phyloP scores from a whole-genome alignment of 2,329 filamentous ascomycete species.

The Elsinoe ampelina region DNA sequence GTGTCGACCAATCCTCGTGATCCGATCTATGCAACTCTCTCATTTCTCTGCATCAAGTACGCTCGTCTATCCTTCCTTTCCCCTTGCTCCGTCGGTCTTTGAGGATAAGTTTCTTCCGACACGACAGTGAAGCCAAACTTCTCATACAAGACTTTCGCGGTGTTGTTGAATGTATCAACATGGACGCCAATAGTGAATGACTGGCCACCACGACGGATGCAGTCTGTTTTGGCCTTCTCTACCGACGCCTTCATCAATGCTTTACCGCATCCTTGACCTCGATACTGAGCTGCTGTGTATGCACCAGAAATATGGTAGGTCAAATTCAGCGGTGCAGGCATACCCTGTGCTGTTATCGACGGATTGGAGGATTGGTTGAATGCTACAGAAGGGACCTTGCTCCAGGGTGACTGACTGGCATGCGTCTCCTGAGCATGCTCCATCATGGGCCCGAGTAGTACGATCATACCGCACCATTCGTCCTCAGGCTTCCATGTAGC shows the following conservation, averaged over 20 bases:
- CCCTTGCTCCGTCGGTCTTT: slow-evolving; percentile 15
- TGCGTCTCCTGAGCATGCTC: background rate
- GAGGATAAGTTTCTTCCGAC: slow-evolving; percentile 20
- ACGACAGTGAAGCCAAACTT: slow-evolving; percentile 22
- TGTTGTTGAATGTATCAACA: slow-evolving; percentile 19
- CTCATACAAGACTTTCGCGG: slow-evolving; percentile 22
- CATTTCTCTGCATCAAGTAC: slow-evolving; percentile 19
- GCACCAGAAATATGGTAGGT: slow-evolving; percentile 21
- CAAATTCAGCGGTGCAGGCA: background rate
- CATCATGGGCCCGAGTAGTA: slow-evolving; percentile 21
- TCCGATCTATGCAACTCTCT: background rate
- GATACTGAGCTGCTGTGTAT: slow-evolving; percentile 23
- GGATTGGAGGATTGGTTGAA: slow-evolving; percentile 17
- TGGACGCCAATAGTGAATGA: background rate
- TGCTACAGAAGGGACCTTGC: slow-evolving; percentile 10
- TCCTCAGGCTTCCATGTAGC: slow-evolving; percentile 11
- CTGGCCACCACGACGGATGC: slow-evolving; percentile 20
- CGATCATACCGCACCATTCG: slow-evolving; percentile 23
- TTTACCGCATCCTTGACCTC: slow-evolving; percentile 23
- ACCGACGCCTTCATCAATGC: slow-evolving; percentile 23
- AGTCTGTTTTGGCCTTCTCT: slow-evolving; percentile 15
- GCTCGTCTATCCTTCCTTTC: slow-evolving; percentile 15
- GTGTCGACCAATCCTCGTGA: too few relatives aligned
- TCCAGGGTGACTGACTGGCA: slow-evolving; percentile 10
- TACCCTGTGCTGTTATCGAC: background rate